phyloP scores from a whole-genome alignment of 805 yeast genomes.

The Saccharomyces paradoxus region DNA sequence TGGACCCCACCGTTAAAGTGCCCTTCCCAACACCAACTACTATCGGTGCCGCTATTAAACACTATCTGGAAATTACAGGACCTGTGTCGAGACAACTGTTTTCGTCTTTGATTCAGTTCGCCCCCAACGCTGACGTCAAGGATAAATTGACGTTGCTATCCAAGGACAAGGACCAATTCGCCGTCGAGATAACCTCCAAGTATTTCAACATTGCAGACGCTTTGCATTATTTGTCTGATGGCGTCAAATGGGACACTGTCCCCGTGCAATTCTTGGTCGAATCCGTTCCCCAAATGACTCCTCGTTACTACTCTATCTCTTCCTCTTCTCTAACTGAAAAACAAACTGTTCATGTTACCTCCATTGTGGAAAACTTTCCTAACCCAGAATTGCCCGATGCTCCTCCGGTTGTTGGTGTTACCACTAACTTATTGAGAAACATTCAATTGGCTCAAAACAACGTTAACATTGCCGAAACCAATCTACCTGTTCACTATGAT shows the following conservation, averaged over 20 bases:
- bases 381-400: conserved; percentile 24
- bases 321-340: conserved; percentile 78
- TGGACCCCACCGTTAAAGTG: conserved; percentile 58
- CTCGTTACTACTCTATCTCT: conserved; percentile 93
- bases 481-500: conserved; percentile 49
- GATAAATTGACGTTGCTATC: conserved; percentile 41
- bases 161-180: conserved; percentile 61
- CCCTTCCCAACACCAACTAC: conserved; percentile 79
- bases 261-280: conserved; percentile 85
- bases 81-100: conserved; percentile 86
- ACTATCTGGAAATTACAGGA: conserved; percentile 85
- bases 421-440: conserved; percentile 78
- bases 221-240: conserved; percentile 51
- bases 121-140: conserved; percentile 56
- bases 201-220: conserved; percentile 72
- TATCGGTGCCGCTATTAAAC: conserved; percentile 76
- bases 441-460: conserved; percentile 55
- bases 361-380: conserved; percentile 71
- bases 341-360: conserved; percentile 71
- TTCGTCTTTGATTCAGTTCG: conserved; percentile 65
- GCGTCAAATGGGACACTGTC: conserved; percentile 60
- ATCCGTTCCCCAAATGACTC: conserved; percentile 71
- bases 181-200: conserved; percentile 50
- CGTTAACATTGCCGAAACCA: conserved; percentile 17
- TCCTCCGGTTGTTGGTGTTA: conserved; percentile 54